Conservation (phyloP, 805 yeast genomes). For the Kazachstania bromeliacearum region DNA sequence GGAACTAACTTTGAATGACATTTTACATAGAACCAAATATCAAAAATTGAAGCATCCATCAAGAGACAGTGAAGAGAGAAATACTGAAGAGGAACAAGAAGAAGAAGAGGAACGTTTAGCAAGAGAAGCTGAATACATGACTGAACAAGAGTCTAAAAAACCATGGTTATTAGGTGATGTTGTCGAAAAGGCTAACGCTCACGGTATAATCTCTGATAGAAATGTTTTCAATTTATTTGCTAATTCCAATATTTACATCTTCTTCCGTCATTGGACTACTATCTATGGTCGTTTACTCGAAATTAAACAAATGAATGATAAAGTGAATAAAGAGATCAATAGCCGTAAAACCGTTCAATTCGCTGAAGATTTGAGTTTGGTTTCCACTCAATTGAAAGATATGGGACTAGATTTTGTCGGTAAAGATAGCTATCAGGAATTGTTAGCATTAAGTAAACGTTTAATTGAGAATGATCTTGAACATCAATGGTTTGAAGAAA, state of each 20-base stretch:
- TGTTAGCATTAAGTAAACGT: constrained; percentile 62
- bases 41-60: constrained; percentile 22
- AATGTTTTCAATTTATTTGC: constrained; percentile 69
- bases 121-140: constrained; percentile 24
- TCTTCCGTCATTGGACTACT: constrained; percentile 76
- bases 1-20: constrained; percentile 17
- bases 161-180: constrained; percentile 30
- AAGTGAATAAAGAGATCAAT: constrained; percentile 64
- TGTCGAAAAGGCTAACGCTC: constrained; percentile 24
- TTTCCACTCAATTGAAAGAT: constrained; percentile 72
- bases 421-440: constrained; percentile 64
- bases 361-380: constrained; percentile 77
- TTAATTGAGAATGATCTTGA: constrained; percentile 85
- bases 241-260: constrained; percentile 80
- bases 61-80: constrained; percentile 6
- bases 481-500: constrained; percentile 91
- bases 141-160: constrained; percentile 24
- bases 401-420: constrained; percentile 68
- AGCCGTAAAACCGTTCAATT: constrained; percentile 57
- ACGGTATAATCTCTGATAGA: constrained; percentile 33
- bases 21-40: constrained; percentile 33
- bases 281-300: constrained; percentile 73
- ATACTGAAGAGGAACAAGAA: constrained; percentile 14
- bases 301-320: constrained; percentile 59
- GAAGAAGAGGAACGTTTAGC: constrained; percentile 16